Percentiles rank a stretch among this genome's conserved stretches.
Conservation (phyloP, 164 flowering plant genomes). For the Nymphaea thermarum region DNA sequence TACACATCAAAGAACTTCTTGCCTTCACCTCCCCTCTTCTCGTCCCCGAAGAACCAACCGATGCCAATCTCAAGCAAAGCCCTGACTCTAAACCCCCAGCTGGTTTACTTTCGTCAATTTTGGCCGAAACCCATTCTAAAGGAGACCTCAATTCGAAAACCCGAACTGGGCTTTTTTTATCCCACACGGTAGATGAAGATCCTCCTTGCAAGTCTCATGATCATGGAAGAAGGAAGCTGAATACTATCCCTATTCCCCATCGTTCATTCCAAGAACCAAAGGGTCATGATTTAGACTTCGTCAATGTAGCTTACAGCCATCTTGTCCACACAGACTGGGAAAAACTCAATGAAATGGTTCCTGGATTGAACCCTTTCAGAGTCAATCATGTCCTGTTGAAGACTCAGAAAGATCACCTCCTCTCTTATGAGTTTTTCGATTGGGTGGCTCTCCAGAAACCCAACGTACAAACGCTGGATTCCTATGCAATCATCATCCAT, state of each 20-base stretch:
- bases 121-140: neutral
- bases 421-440: constrained; percentile 66
- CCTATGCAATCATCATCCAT: constrained; percentile 55
- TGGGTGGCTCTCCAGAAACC: constrained; percentile 47
- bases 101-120: neutral
- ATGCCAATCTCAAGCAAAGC: neutral
- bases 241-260: constrained; percentile 58
- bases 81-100: neutral
- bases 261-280: constrained; percentile 51
- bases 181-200: no score
- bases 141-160: neutral
- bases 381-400: constrained; percentile 59
- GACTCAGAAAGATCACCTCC: constrained; percentile 52
- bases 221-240: neutral
- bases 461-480: constrained; percentile 36
- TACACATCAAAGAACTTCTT: neutral
- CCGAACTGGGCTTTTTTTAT: neutral
- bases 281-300: constrained; percentile 78
- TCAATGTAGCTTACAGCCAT: constrained; percentile 79
- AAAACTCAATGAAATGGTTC: constrained; percentile 35
- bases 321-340: constrained; percentile 67
- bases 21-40: neutral
- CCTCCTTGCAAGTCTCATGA: neutral
- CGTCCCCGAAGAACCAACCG: neutral
- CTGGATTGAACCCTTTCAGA: constrained; percentile 46